These are phyloP conservation scores for Pseudopyrenochaeta lycopersici DNA, from an alignment of 2,329 filamentous ascomycete species.

Conservation along the genomic window DNA sequence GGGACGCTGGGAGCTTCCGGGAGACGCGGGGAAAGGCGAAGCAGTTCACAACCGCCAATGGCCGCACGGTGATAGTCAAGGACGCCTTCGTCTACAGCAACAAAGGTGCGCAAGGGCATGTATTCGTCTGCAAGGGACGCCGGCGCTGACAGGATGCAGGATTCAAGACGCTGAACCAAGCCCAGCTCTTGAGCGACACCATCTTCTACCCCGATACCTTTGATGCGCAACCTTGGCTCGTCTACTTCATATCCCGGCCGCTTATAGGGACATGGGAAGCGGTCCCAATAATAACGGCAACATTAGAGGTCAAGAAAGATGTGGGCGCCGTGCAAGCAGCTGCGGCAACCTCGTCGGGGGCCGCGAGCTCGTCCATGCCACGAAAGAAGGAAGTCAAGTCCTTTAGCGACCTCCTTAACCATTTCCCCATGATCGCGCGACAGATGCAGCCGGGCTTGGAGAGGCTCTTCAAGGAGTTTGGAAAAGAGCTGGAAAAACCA, in stretches of 20 bases:
- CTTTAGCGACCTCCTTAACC: conserved; percentile 87
- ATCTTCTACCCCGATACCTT: conserved; percentile 90
- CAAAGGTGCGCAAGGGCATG: conserved; percentile 70
- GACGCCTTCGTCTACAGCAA: conserved; percentile 94
- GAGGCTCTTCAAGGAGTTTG: conserved; percentile 88
- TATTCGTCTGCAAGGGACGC: not conserved
- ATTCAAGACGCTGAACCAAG: conserved; percentile 91
- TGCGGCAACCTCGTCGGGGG: conserved; percentile 28
- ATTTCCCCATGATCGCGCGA: conserved; percentile 93
- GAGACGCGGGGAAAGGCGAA: conserved; percentile 93
- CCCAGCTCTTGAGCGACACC: conserved; percentile 82
- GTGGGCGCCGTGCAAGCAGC: conserved; percentile 9
- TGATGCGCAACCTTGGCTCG: conserved; percentile 91
- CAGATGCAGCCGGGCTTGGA: conserved; percentile 96
- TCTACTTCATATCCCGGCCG: conserved; percentile 94
- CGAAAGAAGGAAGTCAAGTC: conserved; percentile 90
- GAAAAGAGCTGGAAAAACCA: conserved; percentile 82
- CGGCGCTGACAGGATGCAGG: conserved; percentile 60
- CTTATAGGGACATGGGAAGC: conserved; percentile 85
- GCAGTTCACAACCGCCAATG: conserved; percentile 92
- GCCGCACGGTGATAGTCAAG: conserved; percentile 91
- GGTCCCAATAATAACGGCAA: conserved; percentile 73
- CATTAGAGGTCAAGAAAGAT: conserved; percentile 31
- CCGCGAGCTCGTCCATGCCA: conserved; percentile 56
- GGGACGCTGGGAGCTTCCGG: conserved; percentile 68